Evolutionary conservation across 2,329 filamentous ascomycete species (phyloP), one percentile per base, ranked within the genome.

Genomic region (Metarhizium guizhouense): DNA sequence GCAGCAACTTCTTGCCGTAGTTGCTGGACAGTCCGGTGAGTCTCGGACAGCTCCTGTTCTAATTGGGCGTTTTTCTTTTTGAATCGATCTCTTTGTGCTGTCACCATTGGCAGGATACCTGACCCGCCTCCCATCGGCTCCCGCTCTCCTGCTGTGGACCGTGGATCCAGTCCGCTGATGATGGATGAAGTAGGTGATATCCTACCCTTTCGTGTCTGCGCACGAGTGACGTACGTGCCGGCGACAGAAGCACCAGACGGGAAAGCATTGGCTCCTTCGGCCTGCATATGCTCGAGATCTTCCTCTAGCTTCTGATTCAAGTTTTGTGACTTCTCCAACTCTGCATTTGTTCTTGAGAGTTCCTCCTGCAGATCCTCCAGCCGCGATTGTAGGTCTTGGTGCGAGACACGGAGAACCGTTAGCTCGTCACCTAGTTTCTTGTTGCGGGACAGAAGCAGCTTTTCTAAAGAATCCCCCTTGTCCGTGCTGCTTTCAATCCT

Each of bases 361-460:
- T 95, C 90, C 64, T 93, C 87, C 66, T 95, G 89, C 20, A 97
- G 76, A 45, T 83, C 81, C 63, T 91, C 85, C 1, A 99, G 76
- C 54, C 90, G 85, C 51, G 77, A 81, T 65, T 96, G 90, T 2
- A 97, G 77, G 64, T 97, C 93, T 65, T 95, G 90, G 67, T 97
- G 92, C 0, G 94, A 96, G 3, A 99, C 90, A 45, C 94, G 85
- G 48, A 99, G 77, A 43, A 97, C 83, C 2, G 94, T 96, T 60
- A 97, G 81, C 69, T 99, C 94, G 65, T 96, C 92, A 63, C 87
- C 87, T 42, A 99, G 78, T 74, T 97, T 99, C 76, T 97, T 99
- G 76, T 99, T 99, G 49, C 94, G 85, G 10, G 90, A 87, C 53
- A 99, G 76, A 6, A 99, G 78, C 32, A 99, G 82, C 72, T 96